Evolutionary conservation across 352 stramenopile species (phyloP), one percentile per base, ranked within the genome.

Genomic region (Phytophthora idaei): DNA sequence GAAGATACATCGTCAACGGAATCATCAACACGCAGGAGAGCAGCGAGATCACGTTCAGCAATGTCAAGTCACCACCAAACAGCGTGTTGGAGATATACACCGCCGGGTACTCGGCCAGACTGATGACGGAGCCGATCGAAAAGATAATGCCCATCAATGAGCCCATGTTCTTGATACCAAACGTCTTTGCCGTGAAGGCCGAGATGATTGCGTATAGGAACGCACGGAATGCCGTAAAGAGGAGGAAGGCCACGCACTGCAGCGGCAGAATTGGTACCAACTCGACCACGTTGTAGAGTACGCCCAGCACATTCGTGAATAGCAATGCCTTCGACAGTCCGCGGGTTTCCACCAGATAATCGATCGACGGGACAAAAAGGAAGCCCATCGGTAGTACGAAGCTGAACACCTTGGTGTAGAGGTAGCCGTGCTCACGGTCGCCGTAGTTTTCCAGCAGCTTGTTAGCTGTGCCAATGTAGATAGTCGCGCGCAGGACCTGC

Each of bases 141-240:
- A 95, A 96, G 59, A 93, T 85, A 48, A 95, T 86, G 7, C 89
- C 87, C 45, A 93, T 89, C 4, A 96, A 73, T 29, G 83, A 91
- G 34, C 87, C 89, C 50, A 96, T 76, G 67, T 93, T 94, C 56
- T 85, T 87, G 39, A 95, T 79, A 5, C 89, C 89, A 76, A 95
- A 96, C 2, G 82, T 95, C 68, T 95, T 95, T 48, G 87, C 87
- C 0, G 84, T 90, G 69, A 95, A 96, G 2, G 87, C 83, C 29
- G 89, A 94, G 61, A 96, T 91, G 29, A 91, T 87, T 1, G 89
- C 87, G 50, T 96, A 96, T 55, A 96, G 61, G 66, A 95, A 96
- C 14, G 87, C 89, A 12, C 89, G 87, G 64, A 90, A 96, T 12
- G 81, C 85, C 1, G 89, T 92, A 51, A 96, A 96, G 0, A 94